Base-by-base conservation (phyloP, 129 eudicot genomes). In the Ambrosia trifida region DNA sequence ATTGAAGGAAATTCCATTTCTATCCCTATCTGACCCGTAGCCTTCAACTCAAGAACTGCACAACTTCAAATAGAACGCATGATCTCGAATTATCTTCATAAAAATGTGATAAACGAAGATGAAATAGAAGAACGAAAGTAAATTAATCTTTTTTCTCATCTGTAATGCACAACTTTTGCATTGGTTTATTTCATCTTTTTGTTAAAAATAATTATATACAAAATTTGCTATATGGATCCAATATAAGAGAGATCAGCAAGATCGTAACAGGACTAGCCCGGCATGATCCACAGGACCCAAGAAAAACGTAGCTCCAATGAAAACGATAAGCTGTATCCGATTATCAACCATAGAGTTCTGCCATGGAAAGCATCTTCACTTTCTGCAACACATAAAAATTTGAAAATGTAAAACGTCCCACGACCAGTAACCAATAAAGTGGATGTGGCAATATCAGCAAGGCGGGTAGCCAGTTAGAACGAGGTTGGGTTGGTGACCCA, bases 341-440 rank as follows among this genome's bases (percentile, higher is more conserved):
- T 77, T 66, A 72, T 73, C 82, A 54, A 82, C 79, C 18, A 83
- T n/a, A 4, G 73, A 65, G 74, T 49, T 77, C 86, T 63, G 67
- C 76, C 68, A 85, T 85, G 4, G 87, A 77, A 36, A 92, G 80
- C 75, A 81, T 71, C 84, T 89, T 92, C 78, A 92, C 86, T 82
- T 92, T 92, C 98, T 92, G 91, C 85, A 71, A 47, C 58, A 69
- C 64, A 47, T 19, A 12, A 16, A 58, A 61, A 17, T 62, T 49
- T 2, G 32, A 40, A 46, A 7, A 12, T n/a, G 31, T 30, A 38
- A 17, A 31, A 18, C 13, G 31, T 56, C 28, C 0, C 28, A 24
- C 28, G 28, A 24, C 1, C 16, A 24, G 62, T 56, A 20, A 11
- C 62, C n/a, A 0, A n/a, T 3, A 1, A 56, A 20, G 62, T n/a